These are phyloP conservation scores for Penicillium bialowiezense DNA, from an alignment of 495 filamentous ascomycete species.

Conservation along the genomic window DNA sequence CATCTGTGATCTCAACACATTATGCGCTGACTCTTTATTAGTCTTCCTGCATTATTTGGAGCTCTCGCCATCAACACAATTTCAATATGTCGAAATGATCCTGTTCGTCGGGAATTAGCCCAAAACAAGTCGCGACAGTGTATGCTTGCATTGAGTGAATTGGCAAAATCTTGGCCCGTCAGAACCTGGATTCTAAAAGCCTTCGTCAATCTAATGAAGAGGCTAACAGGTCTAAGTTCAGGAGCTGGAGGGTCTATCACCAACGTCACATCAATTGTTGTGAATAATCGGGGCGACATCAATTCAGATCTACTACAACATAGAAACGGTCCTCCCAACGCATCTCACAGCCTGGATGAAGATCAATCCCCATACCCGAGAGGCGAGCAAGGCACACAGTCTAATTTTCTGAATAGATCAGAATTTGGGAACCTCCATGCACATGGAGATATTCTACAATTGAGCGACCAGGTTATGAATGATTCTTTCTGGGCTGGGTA, in stretches of 20 bases:
- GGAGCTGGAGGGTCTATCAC: not conserved
- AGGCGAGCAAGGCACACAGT: too few relatives aligned
- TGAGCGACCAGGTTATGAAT: too few relatives aligned
- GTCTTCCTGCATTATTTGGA: constrained; percentile 12
- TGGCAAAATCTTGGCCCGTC: constrained; percentile 20
- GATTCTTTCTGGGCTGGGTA: too few relatives aligned
- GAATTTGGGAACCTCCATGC: not conserved
- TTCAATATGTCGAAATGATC: constrained; percentile 8
- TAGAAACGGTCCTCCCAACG: too few relatives aligned
- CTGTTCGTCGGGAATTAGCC: constrained; percentile 11
- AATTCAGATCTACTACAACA: too few relatives aligned
- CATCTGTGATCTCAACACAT: too few relatives aligned
- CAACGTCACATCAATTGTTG: constrained; percentile 5
- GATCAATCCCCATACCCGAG: too few relatives aligned
- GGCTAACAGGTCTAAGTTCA: constrained; percentile 7
- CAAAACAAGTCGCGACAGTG: constrained; percentile 20
- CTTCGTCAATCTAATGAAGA: constrained; percentile 15
- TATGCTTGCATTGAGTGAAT: constrained; percentile 15
- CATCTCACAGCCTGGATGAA: too few relatives aligned
- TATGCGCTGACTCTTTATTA: not conserved
- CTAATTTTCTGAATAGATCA: too few relatives aligned
- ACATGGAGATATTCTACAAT: too few relatives aligned
- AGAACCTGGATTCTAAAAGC: constrained; percentile 13
- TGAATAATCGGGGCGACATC: too few relatives aligned
- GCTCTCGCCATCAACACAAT: constrained; percentile 14